Evolutionary conservation across 768 basidiomycete species (phyloP).

Genomic region (Tricholoma terreum): DNA sequence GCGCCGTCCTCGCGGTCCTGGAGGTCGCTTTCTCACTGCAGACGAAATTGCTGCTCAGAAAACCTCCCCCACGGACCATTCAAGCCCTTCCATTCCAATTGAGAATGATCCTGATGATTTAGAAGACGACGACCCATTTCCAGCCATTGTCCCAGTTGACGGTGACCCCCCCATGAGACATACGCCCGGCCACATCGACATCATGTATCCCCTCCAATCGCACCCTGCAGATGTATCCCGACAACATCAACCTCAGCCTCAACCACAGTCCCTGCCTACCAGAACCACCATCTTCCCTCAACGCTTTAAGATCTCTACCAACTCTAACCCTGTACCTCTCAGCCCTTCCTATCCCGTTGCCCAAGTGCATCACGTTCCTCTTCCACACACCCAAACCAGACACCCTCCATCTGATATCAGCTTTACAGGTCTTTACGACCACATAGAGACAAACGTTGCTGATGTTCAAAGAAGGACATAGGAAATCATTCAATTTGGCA

Average conservation of each 20-base stretch:
- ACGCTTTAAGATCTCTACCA: conserved; percentile 17
- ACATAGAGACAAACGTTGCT: conserved; percentile 32
- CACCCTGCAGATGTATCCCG: conserved; percentile 10
- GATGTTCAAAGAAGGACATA: conserved; percentile 42
- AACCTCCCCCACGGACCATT: conserved; percentile 32
- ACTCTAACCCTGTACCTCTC: conserved; percentile 42
- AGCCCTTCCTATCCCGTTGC: conserved; percentile 55
- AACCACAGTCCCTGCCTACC: conserved; percentile 9
- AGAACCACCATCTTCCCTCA: conserved; percentile 21
- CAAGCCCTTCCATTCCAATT: conserved; percentile 28
- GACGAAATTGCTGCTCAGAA: conserved; percentile 91
- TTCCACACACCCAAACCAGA: conserved; percentile 74
- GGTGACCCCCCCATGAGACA: conserved; percentile 25
- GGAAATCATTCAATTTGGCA: conserved; percentile 48
- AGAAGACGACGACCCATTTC: conserved; percentile 39
- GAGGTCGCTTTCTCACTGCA: conserved; percentile 95
- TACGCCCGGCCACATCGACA: conserved; percentile 21
- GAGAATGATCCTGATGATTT: conserved; percentile 27
- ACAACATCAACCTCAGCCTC: conserved; percentile 4
- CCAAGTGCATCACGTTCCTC: conserved; percentile 79
- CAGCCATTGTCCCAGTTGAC: conserved; percentile 17
- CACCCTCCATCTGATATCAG: conserved; percentile 60
- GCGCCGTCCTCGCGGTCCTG: conserved; percentile 94
- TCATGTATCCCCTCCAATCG: conserved; percentile 24
- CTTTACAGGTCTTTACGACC: conserved; percentile 34